phyloP scores from a whole-genome alignment of 371 early-diverging fungal genomes.

The Funneliformis caledonium region DNA sequence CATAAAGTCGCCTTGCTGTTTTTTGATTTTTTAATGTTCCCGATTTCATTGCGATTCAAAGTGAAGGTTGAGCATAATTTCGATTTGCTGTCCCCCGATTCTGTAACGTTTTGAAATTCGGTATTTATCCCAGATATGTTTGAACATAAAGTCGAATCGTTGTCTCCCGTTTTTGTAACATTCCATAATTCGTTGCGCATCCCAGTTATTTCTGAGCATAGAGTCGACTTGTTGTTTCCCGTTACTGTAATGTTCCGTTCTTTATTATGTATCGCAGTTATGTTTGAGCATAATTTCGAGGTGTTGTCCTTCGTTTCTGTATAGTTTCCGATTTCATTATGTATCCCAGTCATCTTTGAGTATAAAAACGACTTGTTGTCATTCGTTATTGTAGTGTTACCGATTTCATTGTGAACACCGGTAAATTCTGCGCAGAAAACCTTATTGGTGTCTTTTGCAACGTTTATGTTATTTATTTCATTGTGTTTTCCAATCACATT shows the following conservation, averaged over 20 bases:
- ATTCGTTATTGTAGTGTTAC: neutral
- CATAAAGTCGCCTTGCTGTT: neutral
- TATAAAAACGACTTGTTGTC: no score
- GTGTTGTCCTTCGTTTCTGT: no score
- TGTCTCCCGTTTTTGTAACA: neutral
- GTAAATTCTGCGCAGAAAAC: neutral
- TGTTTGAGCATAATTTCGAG: no score
- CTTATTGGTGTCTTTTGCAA: no score
- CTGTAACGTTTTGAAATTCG: neutral
- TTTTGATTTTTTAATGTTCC: neutral
- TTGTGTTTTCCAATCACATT: constrained; percentile 18
- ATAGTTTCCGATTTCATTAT: no score
- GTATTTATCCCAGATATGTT: constrained; percentile 9
- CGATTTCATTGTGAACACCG: constrained; percentile 21
- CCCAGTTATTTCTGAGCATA: neutral
- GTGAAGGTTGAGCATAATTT: neutral
- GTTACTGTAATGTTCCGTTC: no score
- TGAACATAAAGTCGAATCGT: neutral
- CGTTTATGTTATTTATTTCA: neutral
- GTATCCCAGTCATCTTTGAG: no score
- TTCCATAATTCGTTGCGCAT: neutral
- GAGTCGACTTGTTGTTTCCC: neutral
- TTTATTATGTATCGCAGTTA: no score
- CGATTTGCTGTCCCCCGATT: neutral
- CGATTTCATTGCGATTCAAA: neutral